Evolutionary conservation across 2,329 filamentous ascomycete species (phyloP), one percentile per base, ranked within the genome.

Genomic region (Aspergillus fructus): DNA sequence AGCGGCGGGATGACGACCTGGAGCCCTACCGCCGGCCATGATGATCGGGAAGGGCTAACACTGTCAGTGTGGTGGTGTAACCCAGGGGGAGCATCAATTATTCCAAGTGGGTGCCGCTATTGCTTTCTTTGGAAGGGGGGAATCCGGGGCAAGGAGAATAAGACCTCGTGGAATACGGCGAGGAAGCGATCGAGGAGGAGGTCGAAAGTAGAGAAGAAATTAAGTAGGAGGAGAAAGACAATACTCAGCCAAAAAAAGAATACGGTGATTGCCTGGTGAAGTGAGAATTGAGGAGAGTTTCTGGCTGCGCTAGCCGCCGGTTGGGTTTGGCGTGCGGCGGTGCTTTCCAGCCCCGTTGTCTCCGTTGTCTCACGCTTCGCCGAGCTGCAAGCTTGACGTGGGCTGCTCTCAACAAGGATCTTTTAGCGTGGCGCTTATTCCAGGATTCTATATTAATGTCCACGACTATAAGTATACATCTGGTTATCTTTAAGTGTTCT

Each of bases 1-100:
- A 71, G 72, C 68, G 66, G 71, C 64, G 66, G 76, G 71, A 71
- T 77, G 76, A 73, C 75, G 75, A 72, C 78, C 79, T 69, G 79
- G 78, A 69, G 81, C 82, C 78, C 83, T 80, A 72, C 81, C 81
- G 69, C 74, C 76, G 74, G 74, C 73, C 76, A 78, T 78, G 71
- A 68, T 73, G 68, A 64, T 68, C 62, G 63, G 62, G 66, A 68
- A 66, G 68, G 71, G 66, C 66, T 66, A 62, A 69, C 67, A 73
- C 68, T 71, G 67, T 71, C 65, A 72, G 58, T 67, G 60, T 59
- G 54, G 61, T 56, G 58, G 49, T 58, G 56, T 65, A 66, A 65
- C 70, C 68, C 67, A 70, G 70, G 73, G 68, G 72, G 73, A 70
- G 72, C 74, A 76, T 76, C 71, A 72, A 75, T 70, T 58, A 33